Percentiles rank a stretch among this genome's conserved stretches.
These are phyloP conservation scores for Xylaria curta DNA, from an alignment of 495 filamentous ascomycete genomes.

Conservation along the genomic window DNA sequence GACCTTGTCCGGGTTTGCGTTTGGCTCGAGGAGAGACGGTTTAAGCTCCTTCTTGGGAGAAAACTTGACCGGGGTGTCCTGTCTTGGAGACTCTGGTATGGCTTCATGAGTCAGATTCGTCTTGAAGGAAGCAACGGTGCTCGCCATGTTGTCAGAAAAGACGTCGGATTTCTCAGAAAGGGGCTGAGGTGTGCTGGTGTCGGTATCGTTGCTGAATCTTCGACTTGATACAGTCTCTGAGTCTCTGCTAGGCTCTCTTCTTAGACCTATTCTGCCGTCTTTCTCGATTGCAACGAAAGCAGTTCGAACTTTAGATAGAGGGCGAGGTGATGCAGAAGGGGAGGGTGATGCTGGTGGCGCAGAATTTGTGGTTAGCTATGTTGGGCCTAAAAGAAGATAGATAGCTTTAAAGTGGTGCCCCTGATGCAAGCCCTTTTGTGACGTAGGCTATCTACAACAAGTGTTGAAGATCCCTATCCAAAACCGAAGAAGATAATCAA, in stretches of 20 bases:
- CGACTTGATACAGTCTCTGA: conserved; percentile 46
- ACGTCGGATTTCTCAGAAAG: conserved; percentile 40
- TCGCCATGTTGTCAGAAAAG: conserved; percentile 40
- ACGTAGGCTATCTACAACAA: conserved; percentile 18
- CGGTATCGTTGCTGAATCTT: conserved; percentile 46
- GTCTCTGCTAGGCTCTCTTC: conserved; percentile 50
- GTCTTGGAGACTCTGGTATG: conserved; percentile 44
- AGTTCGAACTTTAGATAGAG: conserved; percentile 78
- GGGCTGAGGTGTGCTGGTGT: conserved; percentile 40
- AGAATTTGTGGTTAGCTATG: conserved; percentile 38
- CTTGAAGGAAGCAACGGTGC: conserved; percentile 36
- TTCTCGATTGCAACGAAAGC: conserved; percentile 83
- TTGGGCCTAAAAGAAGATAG: conserved; percentile 19
- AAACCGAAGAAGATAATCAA: neutral
- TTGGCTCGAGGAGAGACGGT: conserved; percentile 35
- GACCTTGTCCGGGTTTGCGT: conserved; percentile 42
- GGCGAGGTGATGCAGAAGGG: conserved; percentile 58
- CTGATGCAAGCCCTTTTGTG: conserved; percentile 21
- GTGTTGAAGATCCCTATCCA: conserved; percentile 17
- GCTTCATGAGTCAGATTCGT: conserved; percentile 42
- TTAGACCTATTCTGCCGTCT: conserved; percentile 57
- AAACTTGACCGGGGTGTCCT: conserved; percentile 25
- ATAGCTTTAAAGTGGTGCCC: conserved; percentile 21
- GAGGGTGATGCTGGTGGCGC: conserved; percentile 35
- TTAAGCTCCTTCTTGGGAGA: conserved; percentile 31